phyloP scores from a whole-genome alignment of 352 stramenopile genomes.

The Phytophthora vignae region DNA sequence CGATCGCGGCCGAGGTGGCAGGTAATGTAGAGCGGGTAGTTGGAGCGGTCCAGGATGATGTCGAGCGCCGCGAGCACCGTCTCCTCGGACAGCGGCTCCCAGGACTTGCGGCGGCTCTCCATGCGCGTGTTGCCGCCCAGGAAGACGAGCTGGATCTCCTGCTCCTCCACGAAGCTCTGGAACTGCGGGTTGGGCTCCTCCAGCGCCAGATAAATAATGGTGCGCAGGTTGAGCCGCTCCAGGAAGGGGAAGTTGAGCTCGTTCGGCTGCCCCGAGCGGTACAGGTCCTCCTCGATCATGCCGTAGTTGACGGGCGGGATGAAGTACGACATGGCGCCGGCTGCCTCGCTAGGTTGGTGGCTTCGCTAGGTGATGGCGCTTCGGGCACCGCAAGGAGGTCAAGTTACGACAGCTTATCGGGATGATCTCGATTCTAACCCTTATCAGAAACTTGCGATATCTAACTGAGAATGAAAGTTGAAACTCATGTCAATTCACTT shows the following conservation, averaged over 20 bases:
- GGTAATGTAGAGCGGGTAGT: constrained; percentile 93
- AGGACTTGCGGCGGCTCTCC: constrained; percentile 88
- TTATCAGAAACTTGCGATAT: neutral
- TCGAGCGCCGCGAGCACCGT: constrained; percentile 91
- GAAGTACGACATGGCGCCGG: constrained; percentile 86
- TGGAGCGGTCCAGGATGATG: constrained; percentile 89
- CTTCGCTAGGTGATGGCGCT: no score
- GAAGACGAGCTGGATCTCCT: constrained; percentile 91
- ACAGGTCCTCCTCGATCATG: constrained; percentile 93
- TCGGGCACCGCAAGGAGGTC: no score
- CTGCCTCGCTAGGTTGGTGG: neutral
- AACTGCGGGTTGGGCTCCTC: constrained; percentile 92
- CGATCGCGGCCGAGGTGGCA: constrained; percentile 91
- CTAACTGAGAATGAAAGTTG: neutral
- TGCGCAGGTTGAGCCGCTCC: constrained; percentile 90
- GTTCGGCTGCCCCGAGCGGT: constrained; percentile 90
- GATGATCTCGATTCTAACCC: neutral
- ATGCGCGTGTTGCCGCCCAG: constrained; percentile 90
- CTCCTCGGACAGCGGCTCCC: constrained; percentile 89
- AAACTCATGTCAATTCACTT: constrained; percentile 15
- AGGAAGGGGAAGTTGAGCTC: constrained; percentile 95
- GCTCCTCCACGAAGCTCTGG: constrained; percentile 91
- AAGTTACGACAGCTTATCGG: no score
- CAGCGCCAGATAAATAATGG: constrained; percentile 92
- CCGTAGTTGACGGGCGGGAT: constrained; percentile 94